Evolutionary conservation across 1,284 basidiomycete genomes (phyloP), one percentile per base, ranked within the genome.

Genomic region (Sporisorium scitamineum): DNA sequence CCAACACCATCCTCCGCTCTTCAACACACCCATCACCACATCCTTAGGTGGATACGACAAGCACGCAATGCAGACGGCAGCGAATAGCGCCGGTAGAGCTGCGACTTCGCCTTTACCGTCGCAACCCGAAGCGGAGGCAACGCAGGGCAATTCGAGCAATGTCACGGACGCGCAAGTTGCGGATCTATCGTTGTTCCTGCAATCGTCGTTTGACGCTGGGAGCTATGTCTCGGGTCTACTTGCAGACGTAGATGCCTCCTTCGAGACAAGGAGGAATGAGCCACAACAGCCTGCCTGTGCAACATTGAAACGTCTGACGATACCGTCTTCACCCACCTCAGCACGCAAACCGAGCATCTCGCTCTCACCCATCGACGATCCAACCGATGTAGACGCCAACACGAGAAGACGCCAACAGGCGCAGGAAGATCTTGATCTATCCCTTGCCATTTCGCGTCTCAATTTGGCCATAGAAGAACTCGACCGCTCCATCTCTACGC

Each of bases 401-500:
- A 20, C 51, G 29, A 47, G 63, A 18, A 62, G 62, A 34, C 48
- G 55, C 37, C 60, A 59, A 22, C 66, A 66, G 18, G 59, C 54
- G 5, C 57, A 64, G 37, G 64, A 68, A 37, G 74, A 79, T 13
- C 41, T 77, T 18, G 75, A 79, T 29, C 57, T 79, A 5, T 69
- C 68, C 2, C 70, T 78, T 10, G 65, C 75, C 44, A 71, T 79
- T 37, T 66, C 75, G 1, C 69, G 78, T 6, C 68, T 79, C 34
- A 78, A 77, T 18, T 45, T 79, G 2, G 71, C 71, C 2, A 79
- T 79, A 27, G 75, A 77, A 37, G 75, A 77, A 32, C 57, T 79
- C 14, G 63, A 74, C 42, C 42, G 64, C 18, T 58, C 62, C 4
- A 74, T 79, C 29, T 52, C 62, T 8, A 51, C 52, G 1, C 50